These are phyloP conservation scores for Pseudoscleropodium purum DNA, from an alignment of 225 moss, liverwort and hornwort genomes.

Conservation along the genomic window DNA sequence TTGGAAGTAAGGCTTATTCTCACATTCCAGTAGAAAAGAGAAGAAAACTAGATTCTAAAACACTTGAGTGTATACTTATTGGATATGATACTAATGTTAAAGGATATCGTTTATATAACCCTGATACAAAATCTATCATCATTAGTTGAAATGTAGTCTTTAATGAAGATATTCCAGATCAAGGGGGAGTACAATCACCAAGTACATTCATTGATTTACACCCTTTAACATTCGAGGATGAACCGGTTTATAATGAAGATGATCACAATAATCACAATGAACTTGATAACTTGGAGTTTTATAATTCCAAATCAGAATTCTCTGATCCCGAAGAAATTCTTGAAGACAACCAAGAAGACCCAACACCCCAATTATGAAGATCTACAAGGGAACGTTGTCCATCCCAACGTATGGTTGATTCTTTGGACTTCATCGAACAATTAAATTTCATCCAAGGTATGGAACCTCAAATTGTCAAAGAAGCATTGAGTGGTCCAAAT, in stretches of 20 bases:
- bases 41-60: neutral
- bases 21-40: neutral
- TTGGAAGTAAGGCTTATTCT: neutral
- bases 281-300: neutral
- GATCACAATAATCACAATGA: neutral
- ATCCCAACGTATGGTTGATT: neutral
- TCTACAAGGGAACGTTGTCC: neutral
- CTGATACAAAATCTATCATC: neutral
- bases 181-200: neutral
- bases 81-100: neutral
- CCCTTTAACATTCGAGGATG: neutral
- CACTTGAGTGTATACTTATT: neutral
- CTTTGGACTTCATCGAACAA: neutral
- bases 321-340: rapidly evolving
- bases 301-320: neutral
- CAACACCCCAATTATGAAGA: neutral
- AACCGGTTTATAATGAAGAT: too few relatives aligned
- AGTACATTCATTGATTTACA: neutral
- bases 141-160: neutral
- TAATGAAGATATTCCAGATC: neutral
- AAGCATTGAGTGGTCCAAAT: neutral
- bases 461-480: neutral
- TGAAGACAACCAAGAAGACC: rapidly evolving
- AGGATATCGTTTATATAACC: neutral
- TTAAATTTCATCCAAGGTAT: neutral